phyloP scores from a whole-genome alignment of 805 yeast species.

The Myxozyma sirexii region DNA sequence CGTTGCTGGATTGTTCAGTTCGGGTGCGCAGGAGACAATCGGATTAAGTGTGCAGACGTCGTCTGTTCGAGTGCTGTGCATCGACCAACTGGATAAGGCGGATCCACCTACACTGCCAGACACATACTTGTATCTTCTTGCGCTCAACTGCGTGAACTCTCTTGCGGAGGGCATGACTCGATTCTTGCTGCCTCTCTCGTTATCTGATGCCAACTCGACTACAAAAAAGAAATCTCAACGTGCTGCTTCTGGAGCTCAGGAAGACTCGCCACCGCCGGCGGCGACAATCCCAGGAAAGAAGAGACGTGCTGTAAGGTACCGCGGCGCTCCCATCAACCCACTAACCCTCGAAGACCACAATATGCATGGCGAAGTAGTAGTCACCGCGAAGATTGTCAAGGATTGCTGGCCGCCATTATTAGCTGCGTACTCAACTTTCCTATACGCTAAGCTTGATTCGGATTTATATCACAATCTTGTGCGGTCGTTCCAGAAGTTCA shows the following conservation, averaged over 20 bases:
- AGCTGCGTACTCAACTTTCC: slow-evolving; percentile 51
- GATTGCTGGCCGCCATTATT: slow-evolving; percentile 47
- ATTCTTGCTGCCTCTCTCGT: slow-evolving; percentile 50
- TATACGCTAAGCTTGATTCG: slow-evolving; percentile 69
- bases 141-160: slow-evolving; percentile 55
- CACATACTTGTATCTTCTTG: slow-evolving; percentile 62
- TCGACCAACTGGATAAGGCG: slow-evolving; percentile 78
- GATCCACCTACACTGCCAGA: slow-evolving; percentile 73
- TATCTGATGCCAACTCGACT: slow-evolving; percentile 10
- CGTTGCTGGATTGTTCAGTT: slow-evolving; percentile 24
- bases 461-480: slow-evolving; percentile 69
- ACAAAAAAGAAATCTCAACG: slow-evolving; percentile 4
- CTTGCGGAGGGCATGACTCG: slow-evolving; percentile 71
- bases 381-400: slow-evolving; percentile 31
- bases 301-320: slow-evolving; percentile 23
- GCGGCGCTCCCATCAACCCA: slow-evolving; percentile 34
- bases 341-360: slow-evolving; percentile 30
- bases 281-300: background rate
- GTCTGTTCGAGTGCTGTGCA: slow-evolving; percentile 48
- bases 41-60: slow-evolving; percentile 31
- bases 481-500: slow-evolving; percentile 74
- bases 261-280: background rate
- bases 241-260: background rate
- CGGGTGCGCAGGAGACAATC: slow-evolving; percentile 4
- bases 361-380: slow-evolving; percentile 21